phyloP scores from a whole-genome alignment of 495 filamentous ascomycete genomes.

The Penicillium manginii region DNA sequence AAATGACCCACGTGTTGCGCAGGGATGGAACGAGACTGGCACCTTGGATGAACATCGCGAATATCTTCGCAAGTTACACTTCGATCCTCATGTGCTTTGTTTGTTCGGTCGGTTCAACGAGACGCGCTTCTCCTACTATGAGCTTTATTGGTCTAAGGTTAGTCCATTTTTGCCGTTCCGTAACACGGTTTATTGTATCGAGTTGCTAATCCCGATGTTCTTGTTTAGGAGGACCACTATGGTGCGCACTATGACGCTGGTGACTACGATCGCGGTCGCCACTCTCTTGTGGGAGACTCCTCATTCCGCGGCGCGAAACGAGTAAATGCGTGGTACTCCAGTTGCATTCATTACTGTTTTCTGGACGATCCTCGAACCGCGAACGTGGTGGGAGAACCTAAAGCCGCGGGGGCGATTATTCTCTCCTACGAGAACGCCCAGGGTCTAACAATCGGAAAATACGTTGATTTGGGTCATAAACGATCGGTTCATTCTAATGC shows the following conservation, averaged over 20 bases:
- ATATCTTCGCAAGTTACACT: constrained; percentile 62
- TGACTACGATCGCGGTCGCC: constrained; percentile 68
- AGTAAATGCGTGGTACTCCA: constrained; percentile 70
- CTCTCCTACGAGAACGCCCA: constrained; percentile 69
- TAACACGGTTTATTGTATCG: neutral
- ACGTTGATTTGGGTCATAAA: constrained; percentile 69
- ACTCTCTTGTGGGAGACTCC: constrained; percentile 68
- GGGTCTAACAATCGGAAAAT: constrained; percentile 66
- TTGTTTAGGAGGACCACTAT: constrained; percentile 63
- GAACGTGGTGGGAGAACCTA: constrained; percentile 67
- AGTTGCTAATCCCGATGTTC: neutral
- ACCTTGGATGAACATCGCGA: constrained; percentile 64
- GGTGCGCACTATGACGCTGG: constrained; percentile 66
- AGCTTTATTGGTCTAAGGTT: constrained; percentile 75
- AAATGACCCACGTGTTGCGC: constrained; percentile 70
- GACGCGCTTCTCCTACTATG: constrained; percentile 66
- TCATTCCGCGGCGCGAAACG: constrained; percentile 66
- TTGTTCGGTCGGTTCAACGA: constrained; percentile 66
- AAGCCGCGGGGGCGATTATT: constrained; percentile 60
- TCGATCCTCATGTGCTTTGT: constrained; percentile 64
- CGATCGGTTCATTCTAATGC: constrained; percentile 63
- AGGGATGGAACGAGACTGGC: constrained; percentile 70
- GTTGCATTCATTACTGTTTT: constrained; percentile 71
- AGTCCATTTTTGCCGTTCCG: neutral
- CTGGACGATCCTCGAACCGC: constrained; percentile 69